Conservation (phyloP, 1,139 yeast genomes). For the Chernovozyma aurita region DNA sequence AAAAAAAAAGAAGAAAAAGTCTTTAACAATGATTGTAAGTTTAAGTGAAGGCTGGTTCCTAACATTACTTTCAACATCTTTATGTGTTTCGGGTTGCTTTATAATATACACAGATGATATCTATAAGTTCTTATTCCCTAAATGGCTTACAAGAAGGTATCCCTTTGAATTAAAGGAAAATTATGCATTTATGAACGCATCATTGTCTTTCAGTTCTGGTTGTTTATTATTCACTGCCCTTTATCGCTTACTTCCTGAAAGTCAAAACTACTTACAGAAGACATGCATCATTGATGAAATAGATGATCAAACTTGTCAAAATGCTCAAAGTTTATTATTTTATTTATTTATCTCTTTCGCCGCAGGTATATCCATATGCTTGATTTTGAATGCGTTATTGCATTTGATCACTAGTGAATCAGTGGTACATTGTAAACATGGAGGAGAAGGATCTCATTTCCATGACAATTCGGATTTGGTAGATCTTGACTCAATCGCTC, state of each 20-base stretch:
- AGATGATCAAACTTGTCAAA: background rate
- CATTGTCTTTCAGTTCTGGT: conserved; percentile 74
- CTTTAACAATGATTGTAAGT: background rate
- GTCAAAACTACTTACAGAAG: conserved; percentile 33
- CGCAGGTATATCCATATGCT: conserved; percentile 58
- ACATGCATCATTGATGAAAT: conserved; percentile 6
- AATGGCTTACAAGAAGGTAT: conserved; percentile 31
- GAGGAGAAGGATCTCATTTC: conserved; percentile 17
- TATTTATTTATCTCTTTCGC: conserved; percentile 49
- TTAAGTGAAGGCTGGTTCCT: conserved; percentile 50
- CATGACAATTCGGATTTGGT: conserved; percentile 11
- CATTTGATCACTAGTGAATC: conserved; percentile 78
- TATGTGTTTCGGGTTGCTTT: conserved; percentile 58
- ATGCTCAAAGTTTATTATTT: conserved; percentile 18
- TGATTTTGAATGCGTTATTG: conserved; percentile 55
- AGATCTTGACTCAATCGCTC: conserved; percentile 7
- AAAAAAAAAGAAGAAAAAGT: too few relatives aligned
- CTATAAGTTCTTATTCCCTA: conserved; percentile 38
- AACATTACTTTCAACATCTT: conserved; percentile 49
- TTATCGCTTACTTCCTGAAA: conserved; percentile 68
- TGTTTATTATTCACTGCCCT: conserved; percentile 72
- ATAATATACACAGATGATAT: conserved; percentile 50
- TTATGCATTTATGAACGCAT: conserved; percentile 56
- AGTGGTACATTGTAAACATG: conserved; percentile 80
- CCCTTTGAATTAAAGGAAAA: conserved; percentile 58